phyloP scores from a whole-genome alignment of 257 asterid genomes.

The Primulina eburnea region DNA sequence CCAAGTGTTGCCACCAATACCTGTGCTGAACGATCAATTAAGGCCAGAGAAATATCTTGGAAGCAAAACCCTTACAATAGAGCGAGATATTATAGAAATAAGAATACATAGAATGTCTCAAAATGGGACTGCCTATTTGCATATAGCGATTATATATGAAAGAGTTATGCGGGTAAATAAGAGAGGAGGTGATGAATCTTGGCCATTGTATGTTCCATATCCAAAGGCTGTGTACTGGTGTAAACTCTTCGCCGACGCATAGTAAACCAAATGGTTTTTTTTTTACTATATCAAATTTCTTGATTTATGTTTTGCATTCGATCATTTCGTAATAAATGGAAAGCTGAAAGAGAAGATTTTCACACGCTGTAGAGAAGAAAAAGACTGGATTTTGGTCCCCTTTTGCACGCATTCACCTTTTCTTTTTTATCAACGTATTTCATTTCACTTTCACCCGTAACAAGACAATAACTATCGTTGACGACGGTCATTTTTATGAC shows the following conservation, averaged over 20 bases:
- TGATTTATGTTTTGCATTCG: too few relatives aligned
- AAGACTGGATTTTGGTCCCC: too few relatives aligned
- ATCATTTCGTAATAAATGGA: too few relatives aligned
- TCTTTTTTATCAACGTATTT: too few relatives aligned
- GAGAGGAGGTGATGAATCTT: conserved; percentile 14
- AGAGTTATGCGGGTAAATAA: conserved; percentile 8
- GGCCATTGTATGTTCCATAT: conserved; percentile 26
- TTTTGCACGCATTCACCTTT: too few relatives aligned
- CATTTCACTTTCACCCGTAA: too few relatives aligned
- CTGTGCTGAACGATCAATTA: conserved; percentile 3
- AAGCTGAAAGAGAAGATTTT: too few relatives aligned
- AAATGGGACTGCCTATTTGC: conserved; percentile 3
- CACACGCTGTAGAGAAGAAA: too few relatives aligned
- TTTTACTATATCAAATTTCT: too few relatives aligned
- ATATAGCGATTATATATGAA: conserved; percentile 11
- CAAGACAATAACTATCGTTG: too few relatives aligned
- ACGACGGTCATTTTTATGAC: too few relatives aligned
- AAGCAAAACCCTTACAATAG: neutral
- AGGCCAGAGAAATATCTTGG: neutral
- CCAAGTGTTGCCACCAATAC: neutral
- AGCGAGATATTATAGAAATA: neutral
- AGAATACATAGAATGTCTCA: neutral
- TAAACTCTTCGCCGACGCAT: conserved; percentile 1
- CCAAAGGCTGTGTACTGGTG: conserved; percentile 17
- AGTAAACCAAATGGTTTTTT: neutral